These are phyloP conservation scores for Hirschfeldia incana DNA, from an alignment of 345 rosid species.

Conservation along the genomic window DNA sequence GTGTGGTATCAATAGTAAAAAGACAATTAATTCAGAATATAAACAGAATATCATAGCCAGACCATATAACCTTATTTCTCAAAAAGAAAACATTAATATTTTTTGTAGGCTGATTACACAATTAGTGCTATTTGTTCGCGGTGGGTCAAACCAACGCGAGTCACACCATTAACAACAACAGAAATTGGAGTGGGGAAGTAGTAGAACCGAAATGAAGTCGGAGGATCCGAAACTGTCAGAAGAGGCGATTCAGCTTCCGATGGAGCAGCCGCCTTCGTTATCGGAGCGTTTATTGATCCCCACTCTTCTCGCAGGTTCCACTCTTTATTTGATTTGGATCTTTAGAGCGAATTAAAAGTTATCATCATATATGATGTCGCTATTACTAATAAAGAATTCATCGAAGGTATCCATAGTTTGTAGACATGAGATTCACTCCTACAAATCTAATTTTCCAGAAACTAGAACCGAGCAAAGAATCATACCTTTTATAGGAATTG, in stretches of 20 bases:
- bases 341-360: not conserved
- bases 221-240: conserved; percentile 24
- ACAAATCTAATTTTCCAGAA: not conserved
- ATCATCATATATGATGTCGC: conserved; percentile 2
- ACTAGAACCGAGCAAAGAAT: not conserved
- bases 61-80: too few species aligned
- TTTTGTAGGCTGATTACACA: too few species aligned
- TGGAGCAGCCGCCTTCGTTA: conserved; percentile 37
- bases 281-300: conserved; percentile 58
- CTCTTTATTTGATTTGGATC: not conserved
- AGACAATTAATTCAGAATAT: too few species aligned
- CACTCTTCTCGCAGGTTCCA: conserved; percentile 62
- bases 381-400: not conserved
- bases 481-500: not conserved
- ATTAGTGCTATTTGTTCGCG: not conserved
- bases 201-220: conserved; percentile 40
- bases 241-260: conserved; percentile 15
- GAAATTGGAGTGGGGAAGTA: not conserved
- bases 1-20: too few species aligned
- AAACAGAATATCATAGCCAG: too few species aligned
- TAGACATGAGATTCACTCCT: not conserved
- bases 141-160: conserved; percentile 12
- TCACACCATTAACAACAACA: not conserved
- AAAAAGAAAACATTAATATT: too few species aligned
- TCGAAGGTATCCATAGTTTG: not conserved